Base-by-base conservation (phyloP, 1,284 basidiomycete species). In the Cutaneotrichosporon spelunceum region DNA sequence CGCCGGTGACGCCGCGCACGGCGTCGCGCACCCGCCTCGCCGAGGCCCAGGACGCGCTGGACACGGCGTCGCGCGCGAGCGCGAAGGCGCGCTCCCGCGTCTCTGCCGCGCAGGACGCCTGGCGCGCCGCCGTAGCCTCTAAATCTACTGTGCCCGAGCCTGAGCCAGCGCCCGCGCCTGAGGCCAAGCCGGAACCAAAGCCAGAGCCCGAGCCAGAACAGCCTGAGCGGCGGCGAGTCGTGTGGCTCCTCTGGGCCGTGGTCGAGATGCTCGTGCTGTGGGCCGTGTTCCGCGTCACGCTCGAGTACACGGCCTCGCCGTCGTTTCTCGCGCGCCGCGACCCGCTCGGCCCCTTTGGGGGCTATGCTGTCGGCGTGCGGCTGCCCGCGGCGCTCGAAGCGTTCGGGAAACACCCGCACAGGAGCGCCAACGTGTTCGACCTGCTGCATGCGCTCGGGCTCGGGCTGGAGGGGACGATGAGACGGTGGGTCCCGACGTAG, bases 221-320 rank as follows among this genome's bases (percentile, higher is more conserved):
- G 7, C 10, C 10, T 13, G 14, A 26, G 9, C 39, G 39, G 7
- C 19, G 61, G 10, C 72, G 72, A 72, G 61, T 67, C 8, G 62
- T 55, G 0, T 73, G 73, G 71, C 39, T 61, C 11, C 70, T 70
- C 64, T 74, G 70, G 70, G 26, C 68, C 6, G 29, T 53, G 3
- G 45, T 75, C 57, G 72, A 77, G 67, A 56, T 73, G 4, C 5
- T 75, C 26, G 52, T 77, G 27, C 14, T 74, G 2, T 77, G 74
- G 74, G 68, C 70, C 47, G 75, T 77, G 4, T 75, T 77, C 65
- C 59, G 71, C 34, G 67, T 75, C 16, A 75, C 75, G 1, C 55
- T 77, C 23, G 75, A 77, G 52, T 77, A 75, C 57, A 72, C 75
- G 2, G 63, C 68, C 2, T 73, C 71, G 2, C 13, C 66, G 4